A percentile compares a stretch with the other conserved stretches of the same genome.
These are phyloP conservation scores for Bipolaris oryzae DNA, from an alignment of 2,329 filamentous ascomycete genomes.

Conservation along the genomic window DNA sequence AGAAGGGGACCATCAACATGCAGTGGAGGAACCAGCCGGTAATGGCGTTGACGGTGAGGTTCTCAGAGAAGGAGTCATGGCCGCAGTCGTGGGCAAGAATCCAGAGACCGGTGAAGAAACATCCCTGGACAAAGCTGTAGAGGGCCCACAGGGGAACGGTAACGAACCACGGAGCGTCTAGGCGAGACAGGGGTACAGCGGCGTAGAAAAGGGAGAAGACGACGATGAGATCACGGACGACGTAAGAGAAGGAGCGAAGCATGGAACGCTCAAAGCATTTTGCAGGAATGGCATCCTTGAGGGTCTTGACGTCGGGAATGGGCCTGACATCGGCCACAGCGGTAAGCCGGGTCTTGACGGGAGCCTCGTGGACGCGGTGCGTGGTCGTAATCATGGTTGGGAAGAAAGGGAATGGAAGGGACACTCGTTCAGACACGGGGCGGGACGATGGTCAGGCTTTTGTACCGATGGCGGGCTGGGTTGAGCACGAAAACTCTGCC, in stretches of 20 bases:
- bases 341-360: conserved; percentile 21
- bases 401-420: conserved; percentile 9
- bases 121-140: conserved; percentile 69
- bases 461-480: background rate
- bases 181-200: conserved; percentile 17
- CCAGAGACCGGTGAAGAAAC: conserved; percentile 72
- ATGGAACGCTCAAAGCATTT: conserved; percentile 35
- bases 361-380: conserved; percentile 19
- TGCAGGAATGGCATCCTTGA: conserved; percentile 31
- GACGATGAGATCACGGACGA: conserved; percentile 31
- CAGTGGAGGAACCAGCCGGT: conserved; percentile 71
- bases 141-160: conserved; percentile 53
- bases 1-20: conserved; percentile 70
- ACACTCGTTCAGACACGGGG: conserved; percentile 1
- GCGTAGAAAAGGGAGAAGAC: conserved; percentile 26
- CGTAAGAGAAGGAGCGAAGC: conserved; percentile 30
- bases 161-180: conserved; percentile 23
- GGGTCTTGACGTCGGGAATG: conserved; percentile 32
- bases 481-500: conserved; percentile 2
- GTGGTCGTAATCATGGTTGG: conserved; percentile 27
- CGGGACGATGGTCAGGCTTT: background rate
- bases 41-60: conserved; percentile 63
- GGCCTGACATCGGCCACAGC: conserved; percentile 25
- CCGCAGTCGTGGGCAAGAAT: conserved; percentile 71
- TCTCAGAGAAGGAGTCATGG: conserved; percentile 69